Evolutionary conservation across 805 yeast genomes (phyloP), one percentile per base, ranked within the genome.

Genomic region (Teunomyces barrocoloradensis): DNA sequence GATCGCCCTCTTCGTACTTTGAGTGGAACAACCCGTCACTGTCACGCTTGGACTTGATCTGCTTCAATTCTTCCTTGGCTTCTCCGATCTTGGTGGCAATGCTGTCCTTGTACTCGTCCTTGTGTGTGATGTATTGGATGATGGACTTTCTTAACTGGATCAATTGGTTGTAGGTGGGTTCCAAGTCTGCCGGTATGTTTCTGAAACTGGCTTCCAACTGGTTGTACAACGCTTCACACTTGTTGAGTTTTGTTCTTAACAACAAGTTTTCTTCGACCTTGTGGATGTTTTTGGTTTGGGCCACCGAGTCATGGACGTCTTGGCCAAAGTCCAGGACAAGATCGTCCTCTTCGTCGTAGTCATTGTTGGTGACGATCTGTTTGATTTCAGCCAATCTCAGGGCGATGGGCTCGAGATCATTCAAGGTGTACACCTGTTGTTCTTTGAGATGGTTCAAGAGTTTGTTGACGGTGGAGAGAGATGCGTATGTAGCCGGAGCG

Each of bases 401-500:
- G 49, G 80, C 75, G 43, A 94, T 87, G 1, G 97, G 96, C 50
- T 74, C 71, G 53, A 90, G 76, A 64, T 94, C 99, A 56, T 86
- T 87, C 47, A 80, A 81, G 1, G 97, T 90, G 65, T 84, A 92
- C 17, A 88, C 89, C 46, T 82, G 83, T 43, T 88, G 80, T 61
- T 88, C 96, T 53, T 81, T 79, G 51, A 92, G 71, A 67, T 92
- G 98, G 53, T 82, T 87, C 55, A 94, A 74, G 48, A 94, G 71
- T 55, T 94, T 82, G 66, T 85, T 85, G 17, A 94, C 96, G 0
- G 98, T 89, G 36, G 90, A 77, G 36, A 92, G 70, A 3, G 96
- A 87, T 5, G 96, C 92, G 67, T 87, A 94, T 0, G 96, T 88
- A 4, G 97, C 96, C 1, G 98, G 96, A 1, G 97, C 96, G 30